These are phyloP conservation scores for Favolaschia claudopus DNA, from an alignment of 768 basidiomycete genomes.

Conservation along the genomic window DNA sequence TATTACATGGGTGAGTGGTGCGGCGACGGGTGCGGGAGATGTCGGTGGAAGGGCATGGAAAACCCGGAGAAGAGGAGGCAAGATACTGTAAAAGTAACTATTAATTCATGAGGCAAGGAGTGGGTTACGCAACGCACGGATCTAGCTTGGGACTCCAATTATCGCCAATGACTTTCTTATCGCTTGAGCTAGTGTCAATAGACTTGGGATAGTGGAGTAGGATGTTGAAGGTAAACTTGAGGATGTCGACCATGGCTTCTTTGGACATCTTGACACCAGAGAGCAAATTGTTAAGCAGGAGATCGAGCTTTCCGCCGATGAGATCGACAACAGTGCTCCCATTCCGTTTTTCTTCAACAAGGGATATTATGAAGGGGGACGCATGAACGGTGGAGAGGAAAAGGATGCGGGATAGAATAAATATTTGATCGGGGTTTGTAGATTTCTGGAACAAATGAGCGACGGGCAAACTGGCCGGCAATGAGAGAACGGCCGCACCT, in stretches of 20 bases:
- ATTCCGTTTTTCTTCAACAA: conserved; percentile 71
- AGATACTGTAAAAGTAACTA: conserved; percentile 57
- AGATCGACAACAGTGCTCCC: conserved; percentile 69
- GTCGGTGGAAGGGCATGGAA: conserved; percentile 72
- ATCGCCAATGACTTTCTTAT: conserved; percentile 68
- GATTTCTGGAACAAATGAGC: conserved; percentile 58
- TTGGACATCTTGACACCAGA: conserved; percentile 60
- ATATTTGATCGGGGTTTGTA: conserved; percentile 65
- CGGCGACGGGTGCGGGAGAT: conserved; percentile 67
- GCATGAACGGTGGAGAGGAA: conserved; percentile 73
- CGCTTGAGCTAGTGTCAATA: conserved; percentile 31
- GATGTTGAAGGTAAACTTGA: conserved; percentile 88
- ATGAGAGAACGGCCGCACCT: conserved; percentile 49
- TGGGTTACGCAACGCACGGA: conserved; percentile 53
- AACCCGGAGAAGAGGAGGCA: conserved; percentile 73
- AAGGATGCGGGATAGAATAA: conserved; percentile 78
- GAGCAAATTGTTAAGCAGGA: conserved; percentile 56
- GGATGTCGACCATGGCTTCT: conserved; percentile 82
- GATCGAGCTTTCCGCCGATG: conserved; percentile 66
- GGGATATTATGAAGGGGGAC: conserved; percentile 56
- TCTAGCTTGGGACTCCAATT: conserved; percentile 80
- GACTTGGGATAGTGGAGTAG: conserved; percentile 85
- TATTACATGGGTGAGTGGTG: conserved; percentile 83
- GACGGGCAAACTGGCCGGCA: conserved; percentile 17
- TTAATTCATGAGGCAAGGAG: not conserved